Conservation (phyloP, 345 rosid genomes). For the Rhizophora apiculata region DNA sequence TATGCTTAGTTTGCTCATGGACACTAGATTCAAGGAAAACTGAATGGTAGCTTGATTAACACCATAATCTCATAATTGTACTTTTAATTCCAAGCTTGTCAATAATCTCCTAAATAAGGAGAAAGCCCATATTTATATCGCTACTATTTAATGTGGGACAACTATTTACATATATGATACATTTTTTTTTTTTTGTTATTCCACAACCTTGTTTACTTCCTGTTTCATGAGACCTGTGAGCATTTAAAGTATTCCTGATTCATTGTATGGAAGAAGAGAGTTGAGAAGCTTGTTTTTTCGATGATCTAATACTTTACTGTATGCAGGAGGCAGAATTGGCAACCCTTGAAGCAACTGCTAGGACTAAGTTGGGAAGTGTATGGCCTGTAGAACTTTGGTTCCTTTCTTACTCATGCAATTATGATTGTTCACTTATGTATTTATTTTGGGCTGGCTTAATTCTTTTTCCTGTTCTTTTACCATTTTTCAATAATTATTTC, state of each 20-base stretch:
- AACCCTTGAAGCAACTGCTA: slow-evolving; percentile 77
- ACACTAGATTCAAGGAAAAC: neutral
- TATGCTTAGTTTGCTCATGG: neutral
- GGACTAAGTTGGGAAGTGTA: slow-evolving; percentile 88
- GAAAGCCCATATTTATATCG: no score
- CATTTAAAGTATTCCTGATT: neutral
- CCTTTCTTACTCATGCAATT: slow-evolving; percentile 10
- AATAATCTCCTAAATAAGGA: neutral
- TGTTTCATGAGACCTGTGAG: neutral
- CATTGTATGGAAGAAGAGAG: neutral
- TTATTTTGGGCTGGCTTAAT: neutral
- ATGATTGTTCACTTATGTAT: neutral
- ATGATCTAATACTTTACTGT: neutral
- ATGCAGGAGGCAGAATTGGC: slow-evolving; percentile 89
- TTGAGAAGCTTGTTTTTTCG: neutral
- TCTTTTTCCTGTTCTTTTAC: neutral
- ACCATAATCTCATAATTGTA: neutral
- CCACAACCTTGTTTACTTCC: neutral
- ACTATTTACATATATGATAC: no score
- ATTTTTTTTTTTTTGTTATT: neutral
- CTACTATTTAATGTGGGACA: no score
- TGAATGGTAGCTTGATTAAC: neutral
- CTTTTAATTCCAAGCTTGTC: neutral
- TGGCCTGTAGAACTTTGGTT: slow-evolving; percentile 28
- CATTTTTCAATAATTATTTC: neutral